Evolutionary conservation across 345 rosid genomes (phyloP).

Genomic region (Eucalyptus regnans): DNA sequence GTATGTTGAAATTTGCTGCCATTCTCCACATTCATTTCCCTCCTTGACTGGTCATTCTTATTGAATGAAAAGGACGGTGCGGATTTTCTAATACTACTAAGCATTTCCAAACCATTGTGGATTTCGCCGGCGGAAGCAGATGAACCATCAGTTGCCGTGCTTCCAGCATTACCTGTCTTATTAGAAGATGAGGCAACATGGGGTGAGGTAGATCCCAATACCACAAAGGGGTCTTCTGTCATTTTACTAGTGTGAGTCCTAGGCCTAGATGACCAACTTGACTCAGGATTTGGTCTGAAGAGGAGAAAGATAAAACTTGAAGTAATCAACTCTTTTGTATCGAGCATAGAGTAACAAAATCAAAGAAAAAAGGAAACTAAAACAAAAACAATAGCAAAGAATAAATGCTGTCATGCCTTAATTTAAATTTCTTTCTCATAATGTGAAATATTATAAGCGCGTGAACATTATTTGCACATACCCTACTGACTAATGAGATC

Average conservation of each 20-base stretch:
- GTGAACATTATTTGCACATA: background rate
- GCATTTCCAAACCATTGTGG: slow-evolving; percentile 17
- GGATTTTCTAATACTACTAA: slow-evolving; percentile 13
- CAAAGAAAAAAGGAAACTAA: background rate
- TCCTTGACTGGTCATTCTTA: background rate
- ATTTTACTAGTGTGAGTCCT: slow-evolving; percentile 5
- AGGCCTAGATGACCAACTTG: slow-evolving; percentile 4
- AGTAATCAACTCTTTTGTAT: background rate
- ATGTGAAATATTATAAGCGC: background rate
- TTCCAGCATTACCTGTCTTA: slow-evolving; percentile 15
- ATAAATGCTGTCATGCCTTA: background rate
- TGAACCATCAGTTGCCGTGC: slow-evolving; percentile 6
- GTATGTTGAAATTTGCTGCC: slow-evolving; percentile 8
- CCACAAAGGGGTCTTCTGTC: slow-evolving; percentile 18
- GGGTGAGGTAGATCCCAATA: slow-evolving; percentile 10
- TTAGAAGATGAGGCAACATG: slow-evolving; percentile 15
- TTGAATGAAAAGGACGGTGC: slow-evolving; percentile 3
- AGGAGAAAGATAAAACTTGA: background rate
- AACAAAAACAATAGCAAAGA: background rate
- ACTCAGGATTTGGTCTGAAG: slow-evolving; percentile 22
- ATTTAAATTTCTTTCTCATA: background rate
- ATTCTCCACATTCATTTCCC: slow-evolving; percentile 2
- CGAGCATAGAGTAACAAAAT: background rate
- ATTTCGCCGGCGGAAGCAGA: slow-evolving; percentile 1
- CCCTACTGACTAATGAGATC: background rate